Evolutionary conservation across 306 rosid species (phyloP).

Genomic region (Vachellia pachyceras): DNA sequence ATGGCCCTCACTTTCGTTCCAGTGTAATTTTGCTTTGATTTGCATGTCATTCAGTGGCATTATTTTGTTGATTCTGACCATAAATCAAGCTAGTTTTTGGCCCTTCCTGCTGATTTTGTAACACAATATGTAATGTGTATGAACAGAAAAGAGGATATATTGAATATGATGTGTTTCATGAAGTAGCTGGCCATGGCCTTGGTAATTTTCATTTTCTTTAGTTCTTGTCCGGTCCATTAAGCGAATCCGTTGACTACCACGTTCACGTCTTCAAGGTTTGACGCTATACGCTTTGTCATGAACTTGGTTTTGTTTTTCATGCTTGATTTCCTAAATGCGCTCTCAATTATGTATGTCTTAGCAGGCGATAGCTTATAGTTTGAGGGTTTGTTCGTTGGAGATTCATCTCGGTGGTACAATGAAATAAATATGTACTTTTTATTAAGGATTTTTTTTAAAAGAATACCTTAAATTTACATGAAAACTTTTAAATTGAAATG

Average conservation of each 20-base stretch:
- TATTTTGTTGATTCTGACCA: conserved; percentile 8
- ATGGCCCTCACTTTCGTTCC: background rate
- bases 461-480: background rate
- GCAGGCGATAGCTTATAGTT: no score
- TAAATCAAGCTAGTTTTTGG: background rate
- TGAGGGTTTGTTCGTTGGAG: background rate
- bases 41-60: conserved; percentile 17
- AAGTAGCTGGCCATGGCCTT: conserved; percentile 7
- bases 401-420: background rate
- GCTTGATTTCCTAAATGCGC: conserved; percentile 6
- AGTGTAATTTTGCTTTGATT: background rate
- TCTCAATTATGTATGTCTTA: background rate
- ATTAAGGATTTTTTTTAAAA: no score
- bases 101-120: conserved; percentile 8
- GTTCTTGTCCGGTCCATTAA: background rate
- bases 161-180: conserved; percentile 21
- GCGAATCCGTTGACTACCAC: background rate
- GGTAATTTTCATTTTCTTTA: background rate
- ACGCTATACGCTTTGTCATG: conserved; percentile 9
- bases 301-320: conserved; percentile 2
- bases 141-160: background rate
- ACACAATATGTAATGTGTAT: conserved; percentile 5
- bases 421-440: background rate
- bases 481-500: background rate
- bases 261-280: conserved; percentile 17